These are phyloP conservation scores for Parsonsia alboflavescens DNA, from an alignment of 257 asterid genomes.

Conservation along the genomic window DNA sequence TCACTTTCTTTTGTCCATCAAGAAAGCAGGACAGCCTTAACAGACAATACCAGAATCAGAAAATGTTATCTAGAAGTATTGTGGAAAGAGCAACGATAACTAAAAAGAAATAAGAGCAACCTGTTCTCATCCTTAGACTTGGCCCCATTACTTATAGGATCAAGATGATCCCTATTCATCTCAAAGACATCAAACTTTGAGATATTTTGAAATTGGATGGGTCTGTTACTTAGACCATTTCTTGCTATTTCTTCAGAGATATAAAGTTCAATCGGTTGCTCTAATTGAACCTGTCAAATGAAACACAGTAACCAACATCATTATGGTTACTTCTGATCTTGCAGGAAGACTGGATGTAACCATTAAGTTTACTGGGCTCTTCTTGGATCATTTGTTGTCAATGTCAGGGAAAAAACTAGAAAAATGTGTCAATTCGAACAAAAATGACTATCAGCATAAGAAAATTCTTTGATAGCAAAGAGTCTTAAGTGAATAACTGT, in stretches of 20 bases:
- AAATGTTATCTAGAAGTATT: neutral
- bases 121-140: slow-evolving; percentile 43
- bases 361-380: neutral
- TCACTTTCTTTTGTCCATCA: slow-evolving; percentile 56
- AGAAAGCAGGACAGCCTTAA: slow-evolving; percentile 50
- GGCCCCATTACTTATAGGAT: slow-evolving; percentile 37
- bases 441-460: neutral
- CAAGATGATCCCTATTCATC: slow-evolving; percentile 43
- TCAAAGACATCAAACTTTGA: slow-evolving; percentile 40
- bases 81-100: slow-evolving; percentile 4
- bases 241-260: slow-evolving; percentile 50
- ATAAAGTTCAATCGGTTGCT: slow-evolving; percentile 65
- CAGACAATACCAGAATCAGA: slow-evolving; percentile 8
- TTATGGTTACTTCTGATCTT: neutral
- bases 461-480: neutral
- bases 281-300: slow-evolving; percentile 55
- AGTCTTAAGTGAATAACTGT: neutral
- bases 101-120: slow-evolving; percentile 25
- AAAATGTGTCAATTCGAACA: neutral
- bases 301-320: neutral
- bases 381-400: neutral
- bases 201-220: slow-evolving; percentile 27
- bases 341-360: neutral
- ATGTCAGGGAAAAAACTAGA: neutral
- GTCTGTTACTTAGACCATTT: slow-evolving; percentile 30